Evolutionary conservation across 2,329 filamentous ascomycete genomes (phyloP), one percentile per base, ranked within the genome.

Genomic region (Myrmaecium sp.): DNA sequence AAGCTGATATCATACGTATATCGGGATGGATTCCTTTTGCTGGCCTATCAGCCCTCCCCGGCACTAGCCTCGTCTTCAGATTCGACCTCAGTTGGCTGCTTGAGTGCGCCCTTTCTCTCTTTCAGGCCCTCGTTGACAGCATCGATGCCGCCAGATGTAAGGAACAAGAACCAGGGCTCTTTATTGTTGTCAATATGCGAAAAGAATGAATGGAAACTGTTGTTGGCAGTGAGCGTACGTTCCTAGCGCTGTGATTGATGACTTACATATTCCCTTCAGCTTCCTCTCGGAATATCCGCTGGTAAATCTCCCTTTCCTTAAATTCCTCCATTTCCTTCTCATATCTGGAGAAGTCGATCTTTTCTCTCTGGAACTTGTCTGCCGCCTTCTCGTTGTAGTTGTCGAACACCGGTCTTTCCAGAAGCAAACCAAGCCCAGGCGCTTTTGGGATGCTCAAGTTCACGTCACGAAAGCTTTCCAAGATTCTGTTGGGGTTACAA

Each of bases 371-470:
- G 22, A 74, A 64, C 28, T 69, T 66, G 18, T 63, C 60, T 5
- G 64, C 64, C 1, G 78, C 73, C 36, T 75, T 71, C 29, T 64
- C 65, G 51, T 94, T 98, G 55, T 94, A 95, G 26, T 61, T 73
- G 33, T 86, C 75, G 46, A 98, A 98, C 0, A 95, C 79, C 2
- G 89, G 89, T 1, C 82, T 62, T 54, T 98, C 89, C 4, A 98
- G 66, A 29, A 95, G 58, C 22, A 98, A 57, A 1, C 89, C 89
- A 18, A 98, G 54, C 4, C 82, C 79, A 0, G 89, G 89, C 0
- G 84, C 89, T 54, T 95, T 95, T 29, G 89, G 89, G 30, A 98
- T 93, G 25, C 77, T 77, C 42, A 93, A 78, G 31, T 75, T 72
- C 12, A 50, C 44, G 17, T 70, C 64, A 5, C 67, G 69, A 49